phyloP scores from a whole-genome alignment of 2,329 filamentous ascomycete genomes.

The Cytospora schulzeri region DNA sequence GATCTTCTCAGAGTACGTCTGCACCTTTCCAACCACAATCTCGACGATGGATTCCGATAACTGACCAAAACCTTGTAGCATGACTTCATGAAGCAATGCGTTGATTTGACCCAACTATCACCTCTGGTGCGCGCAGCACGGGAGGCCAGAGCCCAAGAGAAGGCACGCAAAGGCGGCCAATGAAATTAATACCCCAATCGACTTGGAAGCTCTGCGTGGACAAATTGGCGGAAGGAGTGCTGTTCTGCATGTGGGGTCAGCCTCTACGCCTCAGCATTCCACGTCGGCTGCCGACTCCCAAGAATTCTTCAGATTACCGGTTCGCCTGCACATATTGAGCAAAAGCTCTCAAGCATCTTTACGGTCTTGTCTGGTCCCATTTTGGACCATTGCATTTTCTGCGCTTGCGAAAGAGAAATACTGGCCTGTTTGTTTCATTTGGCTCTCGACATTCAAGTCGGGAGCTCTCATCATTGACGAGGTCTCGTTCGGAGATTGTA shows the following conservation, averaged over 20 bases:
- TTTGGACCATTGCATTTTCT: slow-evolving; percentile 15
- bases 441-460: neutral
- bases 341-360: slow-evolving; percentile 14
- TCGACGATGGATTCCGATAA: slow-evolving; percentile 33
- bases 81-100: slow-evolving; percentile 77
- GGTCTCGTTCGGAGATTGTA: slow-evolving; percentile 4
- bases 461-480: neutral
- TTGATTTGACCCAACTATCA: slow-evolving; percentile 75
- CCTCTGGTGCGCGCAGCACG: slow-evolving; percentile 86
- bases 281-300: slow-evolving; percentile 13
- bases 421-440: neutral
- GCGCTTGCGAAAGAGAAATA: neutral
- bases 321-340: slow-evolving; percentile 27
- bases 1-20: slow-evolving; percentile 79
- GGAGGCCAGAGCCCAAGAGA: slow-evolving; percentile 83
- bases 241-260: neutral
- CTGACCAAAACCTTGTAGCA: slow-evolving; percentile 53
- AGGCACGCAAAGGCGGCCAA: slow-evolving; percentile 65
- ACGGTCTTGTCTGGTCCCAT: slow-evolving; percentile 7
- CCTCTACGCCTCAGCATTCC: slow-evolving; percentile 17
- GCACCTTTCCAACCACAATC: slow-evolving; percentile 35
- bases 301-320: slow-evolving; percentile 16
- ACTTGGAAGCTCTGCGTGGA: slow-evolving; percentile 7
- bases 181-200: slow-evolving; percentile 22
- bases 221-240: neutral